Evolutionary conservation across 2,329 filamentous ascomycete genomes (phyloP).

Genomic region (Penicillium sp.): DNA sequence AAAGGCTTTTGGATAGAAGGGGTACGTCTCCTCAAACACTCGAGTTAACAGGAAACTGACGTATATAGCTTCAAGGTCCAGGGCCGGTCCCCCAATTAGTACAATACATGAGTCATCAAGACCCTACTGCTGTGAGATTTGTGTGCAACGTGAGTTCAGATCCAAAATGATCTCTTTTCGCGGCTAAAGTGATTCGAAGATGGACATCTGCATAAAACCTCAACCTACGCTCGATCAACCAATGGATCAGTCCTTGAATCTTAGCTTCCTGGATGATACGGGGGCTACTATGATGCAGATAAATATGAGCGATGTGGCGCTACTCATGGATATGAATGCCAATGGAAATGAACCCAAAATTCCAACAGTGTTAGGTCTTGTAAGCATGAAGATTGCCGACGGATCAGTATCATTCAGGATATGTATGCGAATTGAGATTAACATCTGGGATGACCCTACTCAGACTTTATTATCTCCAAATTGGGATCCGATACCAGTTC

Average conservation of each 20-base stretch:
- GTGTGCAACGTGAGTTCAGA: neutral
- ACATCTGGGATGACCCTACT: fast-evolving
- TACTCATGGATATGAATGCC: neutral
- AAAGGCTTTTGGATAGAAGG: slow-evolving; percentile 1
- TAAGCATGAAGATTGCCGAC: fast-evolving
- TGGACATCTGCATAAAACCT: neutral
- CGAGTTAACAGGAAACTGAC: neutral
- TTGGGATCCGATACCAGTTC: neutral
- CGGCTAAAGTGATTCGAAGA: neutral
- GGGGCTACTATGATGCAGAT: neutral
- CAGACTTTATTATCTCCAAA: fast-evolving
- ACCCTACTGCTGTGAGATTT: too few species aligned
- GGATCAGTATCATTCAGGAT: fast-evolving
- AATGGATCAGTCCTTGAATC: too few species aligned
- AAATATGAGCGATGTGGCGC: neutral
- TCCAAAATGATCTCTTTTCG: neutral
- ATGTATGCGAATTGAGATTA: neutral
- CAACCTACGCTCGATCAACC: too few species aligned
- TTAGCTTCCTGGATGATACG: neutral
- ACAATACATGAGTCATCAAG: too few species aligned
- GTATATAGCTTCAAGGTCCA: neutral
- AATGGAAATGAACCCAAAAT: fast-evolving
- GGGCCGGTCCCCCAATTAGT: neutral
- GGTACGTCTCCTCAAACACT: neutral
- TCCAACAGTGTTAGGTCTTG: neutral